Conservation (phyloP, 208 protist genomes). For the Entamoeba histolytica region DNA sequence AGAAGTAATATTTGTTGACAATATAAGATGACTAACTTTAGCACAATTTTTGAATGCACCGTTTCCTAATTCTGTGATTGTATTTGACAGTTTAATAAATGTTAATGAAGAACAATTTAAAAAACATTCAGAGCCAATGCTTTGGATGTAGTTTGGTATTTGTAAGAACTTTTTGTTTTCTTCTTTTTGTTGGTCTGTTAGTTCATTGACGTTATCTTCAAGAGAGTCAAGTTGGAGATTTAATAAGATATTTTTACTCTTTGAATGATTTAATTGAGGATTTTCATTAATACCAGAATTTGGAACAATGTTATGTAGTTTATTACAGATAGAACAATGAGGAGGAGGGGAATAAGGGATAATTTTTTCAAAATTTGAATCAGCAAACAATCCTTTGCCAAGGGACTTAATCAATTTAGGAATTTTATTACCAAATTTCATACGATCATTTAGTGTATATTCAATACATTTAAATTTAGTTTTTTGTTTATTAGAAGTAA, state of each 20-base stretch:
- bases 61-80: not conserved
- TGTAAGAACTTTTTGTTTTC: not conserved
- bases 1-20: not conserved
- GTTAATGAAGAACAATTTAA: not conserved
- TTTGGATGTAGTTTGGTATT: not conserved
- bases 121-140: not conserved
- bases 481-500: not conserved
- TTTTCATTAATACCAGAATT: not conserved
- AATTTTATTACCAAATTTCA: not conserved
- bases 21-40: not conserved
- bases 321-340: too few relatives aligned
- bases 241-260: not conserved
- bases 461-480: not conserved
- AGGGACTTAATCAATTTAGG: not conserved
- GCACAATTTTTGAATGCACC: not conserved
- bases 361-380: not conserved
- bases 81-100: not conserved
- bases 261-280: not conserved
- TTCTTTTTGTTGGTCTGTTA: not conserved
- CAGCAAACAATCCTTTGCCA: not conserved
- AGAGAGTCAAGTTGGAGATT: not conserved
- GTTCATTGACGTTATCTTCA: not conserved
- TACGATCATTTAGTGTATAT: not conserved
- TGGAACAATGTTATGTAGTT: too few relatives aligned
- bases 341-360: not conserved